A percentile compares a stretch with the other conserved stretches of the same genome.
Conservation (phyloP, 2,329 filamentous ascomycete genomes). For the Ophiostoma triangulosporum region DNA sequence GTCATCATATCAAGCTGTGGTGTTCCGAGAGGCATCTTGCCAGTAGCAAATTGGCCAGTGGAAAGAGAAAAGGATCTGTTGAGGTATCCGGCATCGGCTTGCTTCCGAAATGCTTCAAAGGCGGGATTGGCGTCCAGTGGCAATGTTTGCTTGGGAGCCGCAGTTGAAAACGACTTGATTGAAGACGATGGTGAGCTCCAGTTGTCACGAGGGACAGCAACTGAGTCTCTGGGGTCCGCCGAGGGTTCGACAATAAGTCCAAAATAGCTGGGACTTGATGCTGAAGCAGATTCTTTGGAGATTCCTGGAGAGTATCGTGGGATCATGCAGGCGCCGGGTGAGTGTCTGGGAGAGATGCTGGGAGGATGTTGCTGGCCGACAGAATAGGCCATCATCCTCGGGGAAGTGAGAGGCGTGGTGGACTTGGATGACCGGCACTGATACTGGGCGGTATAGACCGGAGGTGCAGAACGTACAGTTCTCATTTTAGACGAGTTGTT, state of each 20-base stretch:
- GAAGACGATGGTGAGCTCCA: slow-evolving; percentile 61
- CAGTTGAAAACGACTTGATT: slow-evolving; percentile 54
- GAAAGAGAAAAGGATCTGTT: slow-evolving; percentile 35
- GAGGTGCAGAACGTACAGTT: slow-evolving; percentile 26
- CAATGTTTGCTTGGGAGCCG: slow-evolving; percentile 50
- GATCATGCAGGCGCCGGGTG: slow-evolving; percentile 21
- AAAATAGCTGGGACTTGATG: slow-evolving; percentile 74
- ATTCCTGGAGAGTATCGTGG: slow-evolving; percentile 12
- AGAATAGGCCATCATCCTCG: slow-evolving; percentile 34
- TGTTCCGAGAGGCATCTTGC: not conserved
- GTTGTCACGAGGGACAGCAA: slow-evolving; percentile 50
- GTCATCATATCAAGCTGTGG: not conserved
- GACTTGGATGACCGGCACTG: slow-evolving; percentile 27
- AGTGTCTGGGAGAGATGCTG: slow-evolving; percentile 32
- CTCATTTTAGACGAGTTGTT: slow-evolving; percentile 29
- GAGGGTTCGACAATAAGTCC: slow-evolving; percentile 54
- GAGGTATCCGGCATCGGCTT: slow-evolving; percentile 51
- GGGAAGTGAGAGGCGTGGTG: slow-evolving; percentile 39
- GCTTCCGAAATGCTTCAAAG: slow-evolving; percentile 66
- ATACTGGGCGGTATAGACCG: slow-evolving; percentile 29
- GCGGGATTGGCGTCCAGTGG: slow-evolving; percentile 65
- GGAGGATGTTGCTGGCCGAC: slow-evolving; percentile 42
- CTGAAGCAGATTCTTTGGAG: slow-evolving; percentile 26
- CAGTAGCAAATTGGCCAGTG: slow-evolving; percentile 21
- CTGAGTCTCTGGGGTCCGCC: slow-evolving; percentile 49